These are phyloP conservation scores for Gymnopilus junonius DNA, from an alignment of 768 basidiomycete species.

Conservation along the genomic window DNA sequence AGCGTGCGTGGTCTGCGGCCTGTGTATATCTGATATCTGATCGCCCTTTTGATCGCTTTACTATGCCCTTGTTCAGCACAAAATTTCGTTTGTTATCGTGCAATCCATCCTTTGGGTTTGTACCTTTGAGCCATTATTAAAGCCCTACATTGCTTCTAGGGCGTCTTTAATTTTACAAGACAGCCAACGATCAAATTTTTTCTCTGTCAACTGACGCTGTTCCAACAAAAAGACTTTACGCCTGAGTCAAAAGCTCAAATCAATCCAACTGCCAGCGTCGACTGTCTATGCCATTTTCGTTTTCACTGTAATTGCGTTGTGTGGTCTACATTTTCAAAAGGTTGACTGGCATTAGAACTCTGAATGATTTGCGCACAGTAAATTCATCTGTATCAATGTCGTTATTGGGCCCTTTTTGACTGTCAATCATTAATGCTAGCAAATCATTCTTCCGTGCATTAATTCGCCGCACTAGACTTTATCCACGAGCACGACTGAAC, in stretches of 20 bases:
- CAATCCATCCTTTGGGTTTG: not conserved
- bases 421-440: constrained; percentile 1
- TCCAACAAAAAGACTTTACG: not conserved
- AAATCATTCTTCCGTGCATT: not conserved
- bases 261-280: not conserved
- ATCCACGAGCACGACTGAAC: not conserved
- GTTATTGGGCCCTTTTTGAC: not conserved
- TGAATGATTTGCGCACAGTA: not conserved
- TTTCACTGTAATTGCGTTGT: not conserved
- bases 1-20: not conserved
- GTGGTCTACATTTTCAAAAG: not conserved
- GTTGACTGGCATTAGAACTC: not conserved
- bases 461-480: not conserved
- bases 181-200: not conserved
- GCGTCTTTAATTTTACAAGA: not conserved
- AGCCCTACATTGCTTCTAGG: not conserved
- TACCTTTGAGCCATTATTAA: not conserved
- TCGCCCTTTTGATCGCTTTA: not conserved
- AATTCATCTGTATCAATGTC: not conserved
- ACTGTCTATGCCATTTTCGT: not conserved
- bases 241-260: not conserved
- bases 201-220: not conserved
- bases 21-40: not conserved
- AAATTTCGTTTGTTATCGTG: not conserved
- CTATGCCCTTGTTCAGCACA: too few relatives aligned